phyloP scores from a whole-genome alignment of 2,329 filamentous ascomycete genomes.

The Fusarium siculi region DNA sequence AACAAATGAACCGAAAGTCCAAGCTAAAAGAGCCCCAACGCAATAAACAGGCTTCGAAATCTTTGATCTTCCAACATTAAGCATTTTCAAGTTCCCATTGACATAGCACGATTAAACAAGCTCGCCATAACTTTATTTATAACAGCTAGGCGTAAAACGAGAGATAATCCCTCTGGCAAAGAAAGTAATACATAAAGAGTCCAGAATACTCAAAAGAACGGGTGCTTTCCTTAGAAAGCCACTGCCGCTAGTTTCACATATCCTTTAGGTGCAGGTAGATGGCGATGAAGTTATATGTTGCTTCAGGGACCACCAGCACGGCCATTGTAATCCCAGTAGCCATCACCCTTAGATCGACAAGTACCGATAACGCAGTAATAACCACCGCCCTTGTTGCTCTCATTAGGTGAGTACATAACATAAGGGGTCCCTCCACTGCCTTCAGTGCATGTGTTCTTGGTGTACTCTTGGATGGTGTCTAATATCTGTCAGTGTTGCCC shows the following conservation, averaged over 20 bases:
- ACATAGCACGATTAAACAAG: too few species aligned
- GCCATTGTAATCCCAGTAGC: background rate
- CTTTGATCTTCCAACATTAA: background rate
- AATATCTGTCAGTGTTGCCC: background rate
- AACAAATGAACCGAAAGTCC: too few species aligned
- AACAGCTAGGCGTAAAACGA: background rate
- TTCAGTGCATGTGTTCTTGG: background rate
- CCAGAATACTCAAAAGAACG: background rate
- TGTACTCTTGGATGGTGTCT: background rate
- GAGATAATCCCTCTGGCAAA: background rate
- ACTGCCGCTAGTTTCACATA: background rate
- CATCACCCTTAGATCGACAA: background rate
- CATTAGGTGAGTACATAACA: background rate
- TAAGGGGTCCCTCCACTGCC: background rate
- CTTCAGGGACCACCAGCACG: background rate
- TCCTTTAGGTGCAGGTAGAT: background rate
- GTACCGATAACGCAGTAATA: background rate
- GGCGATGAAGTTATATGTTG: background rate
- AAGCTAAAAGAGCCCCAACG: too few species aligned
- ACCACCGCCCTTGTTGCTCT: background rate
- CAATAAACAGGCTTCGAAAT: too few species aligned
- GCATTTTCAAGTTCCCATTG: background rate
- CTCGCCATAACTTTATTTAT: background rate
- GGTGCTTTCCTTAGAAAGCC: background rate
- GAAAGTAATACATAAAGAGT: background rate